Evolutionary conservation across 2,329 filamentous ascomycete species (phyloP).

Genomic region (Fusarium camptoceras): DNA sequence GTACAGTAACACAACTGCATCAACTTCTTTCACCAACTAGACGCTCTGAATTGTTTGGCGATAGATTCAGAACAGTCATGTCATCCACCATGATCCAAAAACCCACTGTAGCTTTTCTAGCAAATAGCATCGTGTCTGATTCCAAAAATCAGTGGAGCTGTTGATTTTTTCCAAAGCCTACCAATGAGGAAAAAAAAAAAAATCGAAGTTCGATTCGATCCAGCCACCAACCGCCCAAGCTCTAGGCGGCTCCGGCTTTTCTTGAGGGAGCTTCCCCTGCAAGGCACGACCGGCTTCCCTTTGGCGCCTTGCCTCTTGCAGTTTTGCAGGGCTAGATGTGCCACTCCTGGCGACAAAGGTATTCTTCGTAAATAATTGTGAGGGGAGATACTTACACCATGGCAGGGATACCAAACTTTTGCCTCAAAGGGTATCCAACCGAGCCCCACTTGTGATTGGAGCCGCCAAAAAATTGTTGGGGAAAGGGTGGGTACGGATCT

Average conservation of each 20-base stretch:
- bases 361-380: neutral
- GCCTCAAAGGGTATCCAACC: constrained; percentile 22
- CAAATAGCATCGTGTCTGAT: constrained; percentile 7
- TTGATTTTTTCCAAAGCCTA: constrained; percentile 6
- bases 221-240: constrained; percentile 26
- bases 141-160: constrained; percentile 21
- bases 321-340: constrained; percentile 30
- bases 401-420: constrained; percentile 13
- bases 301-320: constrained; percentile 26
- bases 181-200: neutral
- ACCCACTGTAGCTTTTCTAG: neutral
- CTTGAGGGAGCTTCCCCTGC: constrained; percentile 37
- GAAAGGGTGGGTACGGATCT: constrained; percentile 43
- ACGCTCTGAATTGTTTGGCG: neutral
- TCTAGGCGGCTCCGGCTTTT: constrained; percentile 27
- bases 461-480: constrained; percentile 49
- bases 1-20: neutral
- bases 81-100: constrained; percentile 10
- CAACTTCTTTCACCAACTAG: neutral
- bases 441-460: constrained; percentile 39
- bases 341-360: constrained; percentile 12
- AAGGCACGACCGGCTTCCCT: constrained; percentile 35
- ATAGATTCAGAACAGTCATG: constrained; percentile 3
- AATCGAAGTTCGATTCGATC: neutral
- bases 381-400: constrained; percentile 8